Evolutionary conservation across 2,329 filamentous ascomycete species (phyloP), one percentile per base, ranked within the genome.

Genomic region (Emmonsiellopsis sp.): DNA sequence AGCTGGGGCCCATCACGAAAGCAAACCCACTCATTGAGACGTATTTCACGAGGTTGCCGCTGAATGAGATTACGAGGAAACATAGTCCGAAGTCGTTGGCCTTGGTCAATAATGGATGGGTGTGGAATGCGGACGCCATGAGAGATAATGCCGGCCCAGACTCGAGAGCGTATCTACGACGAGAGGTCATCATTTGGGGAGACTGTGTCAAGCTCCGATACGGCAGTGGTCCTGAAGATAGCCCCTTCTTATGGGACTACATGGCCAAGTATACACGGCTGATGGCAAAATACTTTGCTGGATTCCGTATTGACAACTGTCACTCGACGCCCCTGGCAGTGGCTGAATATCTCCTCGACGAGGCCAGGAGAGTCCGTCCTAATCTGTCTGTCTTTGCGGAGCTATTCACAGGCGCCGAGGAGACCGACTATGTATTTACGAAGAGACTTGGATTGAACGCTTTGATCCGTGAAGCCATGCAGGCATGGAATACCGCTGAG

Each of bases 151-250:
- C 93, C 33, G 94, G 94, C 0, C 86, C 90, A 0, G 77, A 87
- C 46, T 95, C 92, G 7, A 84, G 85, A 53, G 90, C 92, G n/a
- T 98, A 98, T 65, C 79, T 98, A n/a, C 83, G 89, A 51, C 83
- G 93, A 60, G 90, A 98, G 69, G 89, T 98, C 56, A 97, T 98
- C 60, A 87, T 96, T 33, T 98, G 93, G 93, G 91, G 92, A 11
- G 93, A 98, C 67, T 98, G 94, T 67, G 93, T 97, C 57, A 98
- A 98, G 75, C 79, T 98, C 51, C 85, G 93, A 14, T 98, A 97
- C 65, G 93, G 93, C 36, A 78, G 75, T 31, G 78, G 83, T 0
- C 87, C 86, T 0, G 73, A 91, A 51, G 93, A 97, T 67, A 97
- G 86, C 62, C 92, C 93, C 0, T 98, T 84, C 75, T 76, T 98